A percentile compares a stretch with the other conserved stretches of the same genome.
Conservation (phyloP, 345 rosid genomes). For the Syzygium aqueum region DNA sequence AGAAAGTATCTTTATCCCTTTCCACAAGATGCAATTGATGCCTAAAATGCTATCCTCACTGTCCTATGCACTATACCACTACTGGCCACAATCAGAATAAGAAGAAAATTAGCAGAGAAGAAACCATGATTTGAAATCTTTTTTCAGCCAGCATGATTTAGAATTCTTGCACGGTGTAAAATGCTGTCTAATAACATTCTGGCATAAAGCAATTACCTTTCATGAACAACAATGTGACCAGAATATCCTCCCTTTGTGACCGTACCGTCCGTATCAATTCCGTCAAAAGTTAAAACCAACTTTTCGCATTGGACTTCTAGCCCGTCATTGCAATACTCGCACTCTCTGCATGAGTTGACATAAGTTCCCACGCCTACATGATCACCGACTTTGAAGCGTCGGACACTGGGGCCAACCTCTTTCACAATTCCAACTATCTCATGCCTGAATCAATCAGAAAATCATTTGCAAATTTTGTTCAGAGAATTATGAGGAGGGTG, state of each 20-base stretch:
- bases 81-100: background rate
- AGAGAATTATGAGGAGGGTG: background rate
- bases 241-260: conserved; percentile 90
- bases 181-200: background rate
- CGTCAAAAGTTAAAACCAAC: conserved; percentile 55
- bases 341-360: conserved; percentile 72
- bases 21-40: background rate
- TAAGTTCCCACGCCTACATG: conserved; percentile 85
- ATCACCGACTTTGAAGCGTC: conserved; percentile 61
- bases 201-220: conserved; percentile 30
- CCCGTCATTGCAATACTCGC: conserved; percentile 54
- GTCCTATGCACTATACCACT: background rate
- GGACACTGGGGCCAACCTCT: conserved; percentile 68
- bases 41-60: background rate
- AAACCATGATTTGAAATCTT: background rate
- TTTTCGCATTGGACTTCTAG: conserved; percentile 52
- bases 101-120: background rate
- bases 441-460: conserved; percentile 33
- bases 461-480: background rate
- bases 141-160: background rate
- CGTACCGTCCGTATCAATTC: conserved; percentile 60
- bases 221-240: conserved; percentile 55
- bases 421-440: conserved; percentile 75
- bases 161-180: background rate
- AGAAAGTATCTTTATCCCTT: background rate